Evolutionary conservation across 129 eudicot genomes (phyloP), one percentile per base, ranked within the genome.

Genomic region (Flaveria brownii): DNA sequence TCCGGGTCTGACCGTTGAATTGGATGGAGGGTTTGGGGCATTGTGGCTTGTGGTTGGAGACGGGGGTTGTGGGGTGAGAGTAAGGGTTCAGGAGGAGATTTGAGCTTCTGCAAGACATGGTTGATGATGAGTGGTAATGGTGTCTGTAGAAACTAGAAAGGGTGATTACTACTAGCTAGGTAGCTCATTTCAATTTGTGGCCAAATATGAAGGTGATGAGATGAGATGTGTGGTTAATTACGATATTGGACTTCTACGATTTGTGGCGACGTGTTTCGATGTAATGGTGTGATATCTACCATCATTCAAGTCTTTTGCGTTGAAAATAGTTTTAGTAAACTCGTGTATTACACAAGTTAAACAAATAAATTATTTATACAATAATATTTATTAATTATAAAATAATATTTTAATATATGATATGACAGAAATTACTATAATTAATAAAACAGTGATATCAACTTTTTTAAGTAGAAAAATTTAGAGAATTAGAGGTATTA

Each of bases 91-190:
- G 81, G 18, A 76, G 77, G n/a, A 73, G 64, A 63, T 69, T 51
- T 5, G 81, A 81, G 85, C 77, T 70, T 57, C 82, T 83, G 83
- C 80, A 81, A 70, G 87, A 87, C 91, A 88, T 88, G 67, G 81
- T 13, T 83, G 81, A 25, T 33, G 81, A 28, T 14, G n/a, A 72
- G 16, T 73, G 43, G 33, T 28, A 28, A 0, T 28, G 30, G 61
- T 28, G 70, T 67, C 62, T 15, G 70, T 77, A 52, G 54, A 22
- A 78, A 76, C n/a, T n/a, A n/a, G n/a, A n/a, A n/a, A n/a, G 55
- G 71, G 57, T 77, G 60, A 67, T 73, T 59, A 43, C 6, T 43
- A 43, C 2, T 47, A 55, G 5, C 39, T 50, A 68, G 13, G 62
- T 22, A 1, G 46, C n/a, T 2, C 14, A 66, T 42, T 74, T 16